Conservation (phyloP, 495 filamentous ascomycete genomes). For the Antarctomyces pellizariae region DNA sequence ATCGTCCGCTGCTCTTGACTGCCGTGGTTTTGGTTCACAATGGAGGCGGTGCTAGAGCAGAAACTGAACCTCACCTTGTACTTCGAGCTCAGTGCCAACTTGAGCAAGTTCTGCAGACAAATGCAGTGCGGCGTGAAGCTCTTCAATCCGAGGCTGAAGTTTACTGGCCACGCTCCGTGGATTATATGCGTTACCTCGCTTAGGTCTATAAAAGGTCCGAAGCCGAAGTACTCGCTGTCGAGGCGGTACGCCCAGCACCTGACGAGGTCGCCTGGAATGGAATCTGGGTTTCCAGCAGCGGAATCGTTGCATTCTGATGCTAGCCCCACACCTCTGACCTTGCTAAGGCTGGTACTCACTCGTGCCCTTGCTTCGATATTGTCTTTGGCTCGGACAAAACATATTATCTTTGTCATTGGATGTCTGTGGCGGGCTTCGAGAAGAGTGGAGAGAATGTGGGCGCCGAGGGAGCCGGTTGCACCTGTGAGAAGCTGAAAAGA, state of each 20-base stretch:
- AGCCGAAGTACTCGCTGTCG: conserved; percentile 20
- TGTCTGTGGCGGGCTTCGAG: conserved; percentile 10
- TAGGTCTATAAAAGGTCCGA: conserved; percentile 13
- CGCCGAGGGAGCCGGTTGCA: conserved; percentile 36
- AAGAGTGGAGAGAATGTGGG: conserved; percentile 27
- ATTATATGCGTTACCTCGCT: conserved; percentile 22
- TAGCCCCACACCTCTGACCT: too few species aligned
- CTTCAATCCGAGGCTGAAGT: conserved; percentile 30
- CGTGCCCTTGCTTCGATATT: conserved; percentile 21
- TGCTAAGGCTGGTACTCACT: conserved; percentile 23
- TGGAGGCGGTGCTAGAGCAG: conserved; percentile 30
- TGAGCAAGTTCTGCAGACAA: conserved; percentile 23
- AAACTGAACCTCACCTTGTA: conserved; percentile 23
- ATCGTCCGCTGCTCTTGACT: too few species aligned
- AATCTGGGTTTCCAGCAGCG: conserved; percentile 16
- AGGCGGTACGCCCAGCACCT: too few species aligned
- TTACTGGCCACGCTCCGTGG: conserved; percentile 43
- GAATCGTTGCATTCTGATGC: too few species aligned
- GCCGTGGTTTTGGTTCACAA: conserved; percentile 7
- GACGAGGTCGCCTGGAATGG: too few species aligned
- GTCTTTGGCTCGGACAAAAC: conserved; percentile 28
- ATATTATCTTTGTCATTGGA: conserved; percentile 22
- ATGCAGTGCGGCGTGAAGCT: conserved; percentile 27
- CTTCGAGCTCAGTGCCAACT: conserved; percentile 15
- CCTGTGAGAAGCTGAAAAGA: conserved; percentile 27